These are phyloP conservation scores for Pilaira anomala DNA, from an alignment of 192 early-diverging fungal species.

Conservation along the genomic window DNA sequence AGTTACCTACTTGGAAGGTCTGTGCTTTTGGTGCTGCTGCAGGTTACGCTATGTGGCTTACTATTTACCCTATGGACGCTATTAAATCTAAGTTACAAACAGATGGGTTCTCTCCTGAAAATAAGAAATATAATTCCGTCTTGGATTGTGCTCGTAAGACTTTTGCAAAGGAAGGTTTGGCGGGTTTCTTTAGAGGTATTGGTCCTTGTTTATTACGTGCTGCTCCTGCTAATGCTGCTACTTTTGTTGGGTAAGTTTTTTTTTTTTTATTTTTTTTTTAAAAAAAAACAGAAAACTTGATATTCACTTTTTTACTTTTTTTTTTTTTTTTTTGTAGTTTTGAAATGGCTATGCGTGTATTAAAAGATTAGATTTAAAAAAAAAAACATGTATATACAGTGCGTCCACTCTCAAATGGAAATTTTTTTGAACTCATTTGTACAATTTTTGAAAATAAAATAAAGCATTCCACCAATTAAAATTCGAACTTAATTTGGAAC, in stretches of 20 bases:
- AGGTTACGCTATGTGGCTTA: slow-evolving; percentile 75
- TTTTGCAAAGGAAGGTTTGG: slow-evolving; percentile 71
- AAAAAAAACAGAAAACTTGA: background rate
- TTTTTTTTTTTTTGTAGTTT: slow-evolving; percentile 31
- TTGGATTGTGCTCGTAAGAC: slow-evolving; percentile 82
- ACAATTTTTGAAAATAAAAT: too few species aligned
- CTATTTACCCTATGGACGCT: slow-evolving; percentile 88
- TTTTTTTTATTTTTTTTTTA: background rate
- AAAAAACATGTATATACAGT: too few species aligned
- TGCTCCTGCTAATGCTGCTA: slow-evolving; percentile 90
- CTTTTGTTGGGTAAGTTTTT: slow-evolving; percentile 80
- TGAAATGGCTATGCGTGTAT: slow-evolving; percentile 51
- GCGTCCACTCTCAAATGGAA: too few species aligned
- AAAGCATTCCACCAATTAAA: too few species aligned
- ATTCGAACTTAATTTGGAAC: too few species aligned
- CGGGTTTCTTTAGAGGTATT: slow-evolving; percentile 86
- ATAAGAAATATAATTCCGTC: slow-evolving; percentile 67
- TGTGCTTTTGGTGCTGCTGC: slow-evolving; percentile 79
- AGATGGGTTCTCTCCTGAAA: slow-evolving; percentile 67
- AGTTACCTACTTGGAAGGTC: slow-evolving; percentile 76
- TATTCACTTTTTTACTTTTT: slow-evolving; percentile 1
- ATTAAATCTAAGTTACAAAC: slow-evolving; percentile 96
- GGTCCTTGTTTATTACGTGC: slow-evolving; percentile 86
- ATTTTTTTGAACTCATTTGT: too few species aligned
- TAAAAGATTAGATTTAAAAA: slow-evolving; percentile 10